phyloP scores from a whole-genome alignment of 2,329 filamentous ascomycete species.

The Nigrospora sphaerica region DNA sequence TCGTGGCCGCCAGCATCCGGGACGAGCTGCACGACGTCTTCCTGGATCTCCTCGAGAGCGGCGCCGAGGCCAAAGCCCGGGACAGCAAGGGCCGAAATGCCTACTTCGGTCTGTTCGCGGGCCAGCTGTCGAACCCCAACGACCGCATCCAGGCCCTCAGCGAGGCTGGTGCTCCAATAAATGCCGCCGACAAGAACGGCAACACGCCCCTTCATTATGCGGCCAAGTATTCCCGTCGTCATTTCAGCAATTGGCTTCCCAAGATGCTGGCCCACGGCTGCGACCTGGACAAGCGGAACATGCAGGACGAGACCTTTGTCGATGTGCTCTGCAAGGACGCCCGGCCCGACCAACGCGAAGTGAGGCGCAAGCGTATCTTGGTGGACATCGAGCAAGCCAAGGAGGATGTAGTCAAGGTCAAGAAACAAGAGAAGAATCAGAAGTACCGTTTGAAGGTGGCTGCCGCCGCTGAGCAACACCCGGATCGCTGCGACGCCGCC shows the following conservation, averaged over 20 bases:
- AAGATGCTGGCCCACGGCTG: not conserved
- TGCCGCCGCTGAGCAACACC: too few relatives aligned
- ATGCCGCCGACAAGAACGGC: not conserved
- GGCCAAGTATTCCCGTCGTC: not conserved
- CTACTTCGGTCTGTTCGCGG: not conserved
- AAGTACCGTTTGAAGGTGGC: too few relatives aligned
- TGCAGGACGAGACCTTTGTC: not conserved
- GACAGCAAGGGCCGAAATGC: not conserved
- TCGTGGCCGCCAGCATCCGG: not conserved
- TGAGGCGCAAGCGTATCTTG: too few relatives aligned
- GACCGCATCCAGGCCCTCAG: not conserved
- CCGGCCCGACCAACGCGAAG: too few relatives aligned
- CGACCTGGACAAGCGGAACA: not conserved
- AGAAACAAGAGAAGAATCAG: too few relatives aligned
- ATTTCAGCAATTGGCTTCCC: not conserved
- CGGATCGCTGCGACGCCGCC: too few relatives aligned
- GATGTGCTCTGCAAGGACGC: not conserved
- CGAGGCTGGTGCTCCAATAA: not conserved
- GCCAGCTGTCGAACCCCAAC: not conserved
- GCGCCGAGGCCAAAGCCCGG: not conserved
- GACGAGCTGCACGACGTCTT: not conserved
- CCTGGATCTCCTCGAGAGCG: not conserved
- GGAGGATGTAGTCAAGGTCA: too few relatives aligned
- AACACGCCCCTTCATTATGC: not conserved
- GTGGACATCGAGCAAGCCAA: too few relatives aligned